Evolutionary conservation across 345 rosid genomes (phyloP), one percentile per base, ranked within the genome.

Genomic region (Arabidopsis suecica): DNA sequence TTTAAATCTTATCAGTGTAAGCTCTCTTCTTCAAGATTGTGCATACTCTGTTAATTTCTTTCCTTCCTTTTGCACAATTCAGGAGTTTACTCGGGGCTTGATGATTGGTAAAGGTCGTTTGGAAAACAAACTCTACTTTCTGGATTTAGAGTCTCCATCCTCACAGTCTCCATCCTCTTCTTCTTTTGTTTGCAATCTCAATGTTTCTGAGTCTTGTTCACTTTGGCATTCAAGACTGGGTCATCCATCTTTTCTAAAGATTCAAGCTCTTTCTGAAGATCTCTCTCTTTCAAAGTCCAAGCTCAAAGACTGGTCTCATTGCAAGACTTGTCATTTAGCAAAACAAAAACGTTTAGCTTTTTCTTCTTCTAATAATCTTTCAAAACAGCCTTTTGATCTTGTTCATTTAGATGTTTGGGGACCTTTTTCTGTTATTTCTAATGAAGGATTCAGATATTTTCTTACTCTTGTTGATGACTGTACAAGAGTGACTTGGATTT

Each of bases 331-430:
- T 20, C 22, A 20, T 20, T 1, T 20, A 20, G 22, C 22, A 20
- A 20, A 20, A 20, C 22, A 20, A 1, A 20, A 1, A 1, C 22
- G 22, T 20, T 1, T 20, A 0, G 0, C 22, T 20, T 20, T 20
- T 20, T 1, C 22, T 20, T 20, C 22, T 20, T 1, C 1, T 20
- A 20, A 20, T 20, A 20, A 20, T 20, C 1, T 20, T 20, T 20
- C 22, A 20, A 0, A 0, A 0, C 3, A 33, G 0, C 6, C 71
- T 7, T 66, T 66, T 36, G 71, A 49, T 66, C 12, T 66, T 0
- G 6, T 66, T 0, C 71, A 66, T 1, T 0, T 66, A 0, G 71
- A 66, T 22, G 2, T 66, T 5, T 66, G 59, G 71, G 71, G 47
- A 2, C 34, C 47, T 0, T 66, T 66, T 7, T 10, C 47, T 0